Base-by-base conservation (phyloP, 805 yeast species). In the Clavispora carvajalis region DNA sequence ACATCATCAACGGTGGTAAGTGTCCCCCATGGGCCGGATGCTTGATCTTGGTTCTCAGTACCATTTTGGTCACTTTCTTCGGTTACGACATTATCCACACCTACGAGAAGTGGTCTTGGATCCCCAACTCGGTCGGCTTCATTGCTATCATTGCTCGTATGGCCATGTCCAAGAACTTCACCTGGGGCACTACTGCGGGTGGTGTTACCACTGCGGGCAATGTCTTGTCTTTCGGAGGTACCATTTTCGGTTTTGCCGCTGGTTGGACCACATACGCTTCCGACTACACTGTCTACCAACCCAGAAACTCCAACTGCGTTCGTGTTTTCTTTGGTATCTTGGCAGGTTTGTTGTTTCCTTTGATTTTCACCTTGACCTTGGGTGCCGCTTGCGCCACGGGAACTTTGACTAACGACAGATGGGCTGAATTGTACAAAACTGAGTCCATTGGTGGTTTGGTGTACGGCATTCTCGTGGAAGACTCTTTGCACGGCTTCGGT, bases 221-320 rank as follows among this genome's bases (percentile, higher is more conserved):
- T 54, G 89, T 86, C 15, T 68, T 89, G 42, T 79, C 91, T 16
- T 87, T 83, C 51, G 96, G 96, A 58, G 82, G 89, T 61, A 65
- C 93, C 33, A 62, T 85, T 48, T 89, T 77, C 54, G 96, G 96
- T 48, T 89, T 82, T 57, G 95, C 95, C 37, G 77, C 95, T 40
- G 96, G 96, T 47, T 89, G 97, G 97, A 79, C 95, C 41, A 82
- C 96, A 15, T 87, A 82, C 53, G 93, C 96, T 21, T 79, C 95
- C 38, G 97, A 89, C 67, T 90, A 89, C 67, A 87, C 95, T 37
- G 88, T 83, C 33, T 90, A 87, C 69, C 87, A 85, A 76, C 86
- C 84, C 50, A 69, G 75, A 53, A 73, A 76, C 55, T 78, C 82
- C 48, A 76, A 74, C 62, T 67, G 77, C 33, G 48, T 51, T 57